Evolutionary conservation across 2,329 filamentous ascomycete species (phyloP).

Genomic region (Aureobasidium sp.): DNA sequence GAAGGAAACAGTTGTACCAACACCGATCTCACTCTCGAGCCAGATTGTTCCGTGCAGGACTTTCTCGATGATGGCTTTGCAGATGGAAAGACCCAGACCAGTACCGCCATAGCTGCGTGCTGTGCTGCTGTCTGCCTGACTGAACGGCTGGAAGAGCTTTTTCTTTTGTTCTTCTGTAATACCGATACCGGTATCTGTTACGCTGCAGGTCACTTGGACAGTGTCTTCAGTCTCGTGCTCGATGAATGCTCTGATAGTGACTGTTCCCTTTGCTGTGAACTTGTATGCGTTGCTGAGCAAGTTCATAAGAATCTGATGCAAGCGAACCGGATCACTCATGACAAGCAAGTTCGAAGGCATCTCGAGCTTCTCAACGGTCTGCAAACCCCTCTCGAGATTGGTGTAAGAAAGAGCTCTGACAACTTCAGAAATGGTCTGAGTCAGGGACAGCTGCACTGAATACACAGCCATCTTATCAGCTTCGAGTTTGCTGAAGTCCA

Average conservation of each 20-base stretch:
- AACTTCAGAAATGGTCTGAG: slow-evolving; percentile 57
- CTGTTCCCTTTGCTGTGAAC: slow-evolving; percentile 79
- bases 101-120: slow-evolving; percentile 88
- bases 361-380: slow-evolving; percentile 51
- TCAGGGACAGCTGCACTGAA: slow-evolving; percentile 43
- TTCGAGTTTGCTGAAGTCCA: slow-evolving; percentile 48
- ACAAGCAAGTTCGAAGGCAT: slow-evolving; percentile 49
- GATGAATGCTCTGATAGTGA: slow-evolving; percentile 72
- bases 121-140: slow-evolving; percentile 84
- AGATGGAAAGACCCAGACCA: slow-evolving; percentile 84
- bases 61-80: slow-evolving; percentile 87
- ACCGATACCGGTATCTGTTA: slow-evolving; percentile 85
- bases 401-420: slow-evolving; percentile 57
- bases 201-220: slow-evolving; percentile 74
- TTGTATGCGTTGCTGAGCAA: slow-evolving; percentile 90
- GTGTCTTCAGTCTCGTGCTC: slow-evolving; percentile 63
- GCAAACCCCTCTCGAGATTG: slow-evolving; percentile 53
- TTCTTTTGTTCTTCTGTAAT: slow-evolving; percentile 75
- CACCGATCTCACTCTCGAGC: slow-evolving; percentile 67
- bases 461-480: slow-evolving; percentile 56
- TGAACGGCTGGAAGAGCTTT: slow-evolving; percentile 87
- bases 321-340: slow-evolving; percentile 45
- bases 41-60: slow-evolving; percentile 84
- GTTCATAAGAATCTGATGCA: slow-evolving; percentile 59
- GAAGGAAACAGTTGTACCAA: slow-evolving; percentile 70